These are phyloP conservation scores for Zygotorulaspora mrakii DNA, from an alignment of 1,139 yeast genomes.

Conservation along the genomic window DNA sequence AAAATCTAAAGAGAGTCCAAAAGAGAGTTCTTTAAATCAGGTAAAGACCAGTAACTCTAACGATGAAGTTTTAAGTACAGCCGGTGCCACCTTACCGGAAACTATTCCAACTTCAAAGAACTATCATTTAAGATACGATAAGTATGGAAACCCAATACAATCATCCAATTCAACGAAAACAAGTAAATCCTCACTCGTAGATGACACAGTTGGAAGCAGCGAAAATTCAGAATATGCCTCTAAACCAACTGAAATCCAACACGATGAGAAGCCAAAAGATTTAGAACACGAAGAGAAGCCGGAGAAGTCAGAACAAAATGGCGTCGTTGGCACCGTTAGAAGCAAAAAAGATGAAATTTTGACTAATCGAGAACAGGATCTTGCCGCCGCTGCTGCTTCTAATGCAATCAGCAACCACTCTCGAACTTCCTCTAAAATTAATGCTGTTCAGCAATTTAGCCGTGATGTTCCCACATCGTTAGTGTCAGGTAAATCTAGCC, in stretches of 20 bases:
- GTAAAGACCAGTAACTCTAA: constrained; percentile 10
- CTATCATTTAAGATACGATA: constrained; percentile 27
- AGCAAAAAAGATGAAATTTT: not conserved
- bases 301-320: not conserved
- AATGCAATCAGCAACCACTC: constrained; percentile 7
- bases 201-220: constrained; percentile 3
- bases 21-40: not conserved
- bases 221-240: too few relatives aligned
- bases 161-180: constrained; percentile 8
- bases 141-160: constrained; percentile 17
- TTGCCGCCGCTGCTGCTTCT: constrained; percentile 10
- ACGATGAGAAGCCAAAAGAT: not conserved
- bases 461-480: constrained; percentile 14
- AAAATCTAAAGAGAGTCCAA: not conserved
- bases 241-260: not conserved
- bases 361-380: not conserved
- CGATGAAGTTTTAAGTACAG: constrained; percentile 23
- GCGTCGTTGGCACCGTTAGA: not conserved
- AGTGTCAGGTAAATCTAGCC: constrained; percentile 11
- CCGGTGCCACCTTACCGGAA: constrained; percentile 38
- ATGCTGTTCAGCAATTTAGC: constrained; percentile 18
- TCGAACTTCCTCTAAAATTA: constrained; percentile 7
- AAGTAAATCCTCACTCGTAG: constrained; percentile 7
- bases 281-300: too few relatives aligned
- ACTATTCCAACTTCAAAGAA: constrained; percentile 37